A percentile compares a stretch with the other conserved stretches of the same genome.
These are phyloP conservation scores for Pyrenophora seminiperda DNA, from an alignment of 2,329 filamentous ascomycete genomes.

Conservation along the genomic window DNA sequence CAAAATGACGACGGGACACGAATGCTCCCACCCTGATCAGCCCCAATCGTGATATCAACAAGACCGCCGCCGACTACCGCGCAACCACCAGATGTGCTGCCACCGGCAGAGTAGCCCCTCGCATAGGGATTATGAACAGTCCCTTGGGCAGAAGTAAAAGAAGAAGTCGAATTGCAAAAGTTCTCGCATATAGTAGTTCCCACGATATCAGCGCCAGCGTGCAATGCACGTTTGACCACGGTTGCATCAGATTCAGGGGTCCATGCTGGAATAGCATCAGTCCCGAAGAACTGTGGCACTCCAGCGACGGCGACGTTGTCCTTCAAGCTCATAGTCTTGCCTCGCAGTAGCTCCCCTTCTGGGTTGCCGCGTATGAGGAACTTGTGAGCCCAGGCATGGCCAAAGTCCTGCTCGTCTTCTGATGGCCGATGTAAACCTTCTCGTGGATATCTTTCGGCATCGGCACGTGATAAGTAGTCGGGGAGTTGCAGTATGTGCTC, in stretches of 20 bases:
- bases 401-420: conserved; percentile 41
- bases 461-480: conserved; percentile 54
- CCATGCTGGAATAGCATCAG: conserved; percentile 56
- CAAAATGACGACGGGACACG: conserved; percentile 46
- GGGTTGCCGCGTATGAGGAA: conserved; percentile 52
- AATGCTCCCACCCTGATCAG: conserved; percentile 50
- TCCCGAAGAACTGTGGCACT: conserved; percentile 60
- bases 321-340: conserved; percentile 59
- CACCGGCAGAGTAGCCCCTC: conserved; percentile 54
- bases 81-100: conserved; percentile 53
- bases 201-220: conserved; percentile 57
- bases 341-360: conserved; percentile 27
- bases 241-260: conserved; percentile 60
- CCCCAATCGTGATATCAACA: conserved; percentile 48
- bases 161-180: conserved; percentile 57
- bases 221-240: conserved; percentile 57
- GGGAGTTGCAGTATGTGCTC: conserved; percentile 52
- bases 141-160: conserved; percentile 53
- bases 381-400: conserved; percentile 59
- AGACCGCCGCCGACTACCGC: conserved; percentile 51
- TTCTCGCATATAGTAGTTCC: conserved; percentile 62
- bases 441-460: conserved; percentile 54
- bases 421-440: conserved; percentile 51
- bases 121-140: conserved; percentile 51
- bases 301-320: conserved; percentile 62